Conservation (phyloP, 1,284 basidiomycete genomes). For the Quambalaria eucalypti region DNA sequence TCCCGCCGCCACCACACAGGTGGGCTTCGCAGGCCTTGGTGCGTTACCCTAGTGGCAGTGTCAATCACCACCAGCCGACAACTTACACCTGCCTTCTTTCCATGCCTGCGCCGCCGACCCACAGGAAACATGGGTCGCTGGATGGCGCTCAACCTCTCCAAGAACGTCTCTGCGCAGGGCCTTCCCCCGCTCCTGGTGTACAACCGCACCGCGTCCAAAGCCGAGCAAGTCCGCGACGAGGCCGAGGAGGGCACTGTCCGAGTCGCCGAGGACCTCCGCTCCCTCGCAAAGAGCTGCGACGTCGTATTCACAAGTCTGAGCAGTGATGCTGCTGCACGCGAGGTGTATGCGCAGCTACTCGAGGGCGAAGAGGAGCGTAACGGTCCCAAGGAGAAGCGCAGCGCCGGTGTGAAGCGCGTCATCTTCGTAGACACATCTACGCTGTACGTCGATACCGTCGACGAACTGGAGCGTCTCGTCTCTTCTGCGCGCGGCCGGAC, state of each 20-base stretch:
- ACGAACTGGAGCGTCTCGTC: conserved; percentile 65
- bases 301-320: conserved; percentile 69
- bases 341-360: conserved; percentile 61
- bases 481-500: conserved; percentile 58
- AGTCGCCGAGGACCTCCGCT: conserved; percentile 55
- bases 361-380: conserved; percentile 48
- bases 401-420: conserved; percentile 11
- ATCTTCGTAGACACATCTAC: conserved; percentile 26
- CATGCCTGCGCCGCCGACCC: too few relatives aligned
- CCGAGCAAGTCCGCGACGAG: conserved; percentile 55
- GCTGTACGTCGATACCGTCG: conserved; percentile 20
- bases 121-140: conserved; percentile 58
- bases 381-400: conserved; percentile 35
- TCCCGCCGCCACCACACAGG: too few relatives aligned
- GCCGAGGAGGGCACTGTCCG: conserved; percentile 52
- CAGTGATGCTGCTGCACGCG: conserved; percentile 64
- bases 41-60: too few relatives aligned
- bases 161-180: conserved; percentile 44
- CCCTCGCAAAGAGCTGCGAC: conserved; percentile 63
- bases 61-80: too few relatives aligned
- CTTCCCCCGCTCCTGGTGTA: conserved; percentile 51
- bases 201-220: conserved; percentile 60
- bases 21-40: too few relatives aligned
- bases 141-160: conserved; percentile 69
- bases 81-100: too few relatives aligned